Percentiles rank a stretch among this genome's conserved stretches.
Evolutionary conservation across 768 basidiomycete species (phyloP).

Genomic region (Suillus plorans): DNA sequence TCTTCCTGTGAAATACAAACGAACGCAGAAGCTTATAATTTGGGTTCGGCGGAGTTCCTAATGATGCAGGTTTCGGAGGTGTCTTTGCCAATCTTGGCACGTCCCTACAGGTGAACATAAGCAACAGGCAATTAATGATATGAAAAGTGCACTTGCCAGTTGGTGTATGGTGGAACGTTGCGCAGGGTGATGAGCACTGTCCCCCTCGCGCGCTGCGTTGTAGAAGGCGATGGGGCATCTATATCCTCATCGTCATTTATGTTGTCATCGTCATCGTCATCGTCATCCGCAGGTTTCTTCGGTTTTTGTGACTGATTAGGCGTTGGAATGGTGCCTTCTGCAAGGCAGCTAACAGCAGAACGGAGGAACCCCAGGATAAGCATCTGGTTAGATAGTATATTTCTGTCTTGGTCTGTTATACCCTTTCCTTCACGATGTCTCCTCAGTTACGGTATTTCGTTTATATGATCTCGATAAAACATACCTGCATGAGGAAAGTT

Average conservation of each 20-base stretch:
- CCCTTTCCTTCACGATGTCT: slow-evolving; percentile 61
- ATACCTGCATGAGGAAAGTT: slow-evolving; percentile 96
- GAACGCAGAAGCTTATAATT: slow-evolving; percentile 72
- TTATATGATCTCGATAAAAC: slow-evolving; percentile 16
- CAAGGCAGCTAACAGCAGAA: slow-evolving; percentile 63
- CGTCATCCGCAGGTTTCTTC: slow-evolving; percentile 35
- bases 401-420: slow-evolving; percentile 91
- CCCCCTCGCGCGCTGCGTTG: slow-evolving; percentile 43
- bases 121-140: slow-evolving; percentile 11
- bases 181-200: slow-evolving; percentile 84
- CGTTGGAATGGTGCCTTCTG: slow-evolving; percentile 53
- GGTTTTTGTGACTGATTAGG: slow-evolving; percentile 41
- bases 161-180: slow-evolving; percentile 83
- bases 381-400: slow-evolving; percentile 86
- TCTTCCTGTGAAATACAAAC: slow-evolving; percentile 67
- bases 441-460: slow-evolving; percentile 1
- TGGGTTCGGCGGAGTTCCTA: slow-evolving; percentile 56
- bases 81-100: slow-evolving; percentile 72
- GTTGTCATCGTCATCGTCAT: slow-evolving; percentile 46
- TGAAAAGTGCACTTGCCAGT: slow-evolving; percentile 55
- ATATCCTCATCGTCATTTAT: slow-evolving; percentile 19
- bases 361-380: slow-evolving; percentile 81
- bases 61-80: slow-evolving; percentile 54
- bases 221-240: slow-evolving; percentile 6
- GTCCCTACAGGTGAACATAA: slow-evolving; percentile 50